Percentiles rank a stretch among this genome's conserved stretches.
These are phyloP conservation scores for Stagonosporopsis chrysanthemi DNA, from an alignment of 2,329 filamentous ascomycete genomes.

Conservation along the genomic window DNA sequence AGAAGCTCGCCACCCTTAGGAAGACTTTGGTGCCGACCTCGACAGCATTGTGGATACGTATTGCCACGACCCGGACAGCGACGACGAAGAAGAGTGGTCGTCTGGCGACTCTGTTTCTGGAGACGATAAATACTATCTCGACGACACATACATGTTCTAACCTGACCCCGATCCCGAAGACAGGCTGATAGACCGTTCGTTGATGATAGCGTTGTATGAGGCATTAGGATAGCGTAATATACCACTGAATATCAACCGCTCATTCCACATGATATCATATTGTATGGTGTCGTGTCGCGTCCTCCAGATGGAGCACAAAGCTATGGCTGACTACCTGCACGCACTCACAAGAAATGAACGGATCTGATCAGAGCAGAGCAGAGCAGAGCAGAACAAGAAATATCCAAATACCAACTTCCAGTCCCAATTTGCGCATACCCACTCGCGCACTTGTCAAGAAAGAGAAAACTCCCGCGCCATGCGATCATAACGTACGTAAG, in stretches of 20 bases:
- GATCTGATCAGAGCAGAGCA: too few species aligned
- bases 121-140: background rate
- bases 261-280: too few species aligned
- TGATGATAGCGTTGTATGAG: background rate
- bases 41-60: conserved; percentile 4
- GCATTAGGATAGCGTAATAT: conserved; percentile 3
- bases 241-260: background rate
- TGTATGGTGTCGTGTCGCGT: too few species aligned
- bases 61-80: background rate
- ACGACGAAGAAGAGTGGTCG: background rate
- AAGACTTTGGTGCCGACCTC: conserved; percentile 13
- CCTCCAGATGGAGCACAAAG: background rate
- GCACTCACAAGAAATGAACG: background rate
- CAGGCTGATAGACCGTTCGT: background rate
- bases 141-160: background rate
- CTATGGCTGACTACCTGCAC: background rate
- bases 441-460: background rate
- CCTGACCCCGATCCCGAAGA: background rate
- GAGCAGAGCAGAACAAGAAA: background rate
- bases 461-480: conserved; percentile 13
- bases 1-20: conserved; percentile 5
- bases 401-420: background rate
- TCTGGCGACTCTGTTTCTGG: background rate
- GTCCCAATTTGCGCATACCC: too few species aligned
- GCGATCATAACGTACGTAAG: background rate